Evolutionary conservation across 495 filamentous ascomycete genomes (phyloP).

Genomic region (Penicillium lividum): DNA sequence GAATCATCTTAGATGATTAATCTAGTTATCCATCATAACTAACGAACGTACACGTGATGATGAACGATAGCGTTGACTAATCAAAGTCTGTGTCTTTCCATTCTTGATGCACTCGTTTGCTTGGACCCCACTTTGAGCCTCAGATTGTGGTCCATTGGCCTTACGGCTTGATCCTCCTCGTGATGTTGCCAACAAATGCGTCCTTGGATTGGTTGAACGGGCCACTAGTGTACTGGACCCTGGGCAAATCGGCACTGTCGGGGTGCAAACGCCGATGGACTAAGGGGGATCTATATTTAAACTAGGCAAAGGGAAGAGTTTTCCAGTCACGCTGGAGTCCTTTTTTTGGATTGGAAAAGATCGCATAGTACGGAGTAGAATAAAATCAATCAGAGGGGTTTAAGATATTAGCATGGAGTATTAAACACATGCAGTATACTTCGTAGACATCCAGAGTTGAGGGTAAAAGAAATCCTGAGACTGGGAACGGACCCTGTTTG

Average conservation of each 20-base stretch:
- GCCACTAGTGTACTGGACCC: background rate
- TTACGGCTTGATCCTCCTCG: background rate
- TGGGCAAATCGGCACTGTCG: background rate
- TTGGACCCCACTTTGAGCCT: constrained; percentile 1
- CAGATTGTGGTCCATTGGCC: background rate
- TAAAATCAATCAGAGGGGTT: too few species aligned
- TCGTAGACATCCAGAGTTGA: too few species aligned
- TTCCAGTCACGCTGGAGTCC: background rate
- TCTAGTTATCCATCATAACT: too few species aligned
- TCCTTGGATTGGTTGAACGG: background rate
- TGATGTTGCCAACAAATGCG: background rate
- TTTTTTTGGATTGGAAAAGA: too few species aligned
- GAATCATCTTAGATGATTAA: too few species aligned
- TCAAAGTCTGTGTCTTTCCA: background rate
- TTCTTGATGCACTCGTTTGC: background rate
- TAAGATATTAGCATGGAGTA: too few species aligned
- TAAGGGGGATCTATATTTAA: constrained; percentile 4
- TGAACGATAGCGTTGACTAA: too few species aligned
- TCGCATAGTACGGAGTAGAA: too few species aligned
- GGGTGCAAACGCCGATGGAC: background rate
- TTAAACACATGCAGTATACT: too few species aligned
- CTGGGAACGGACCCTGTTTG: too few species aligned
- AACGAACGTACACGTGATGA: too few species aligned
- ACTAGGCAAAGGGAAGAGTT: background rate
- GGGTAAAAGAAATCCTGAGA: too few species aligned